These are phyloP conservation scores for Penicillium sp. DNA, from an alignment of 2,329 filamentous ascomycete genomes.

Conservation along the genomic window DNA sequence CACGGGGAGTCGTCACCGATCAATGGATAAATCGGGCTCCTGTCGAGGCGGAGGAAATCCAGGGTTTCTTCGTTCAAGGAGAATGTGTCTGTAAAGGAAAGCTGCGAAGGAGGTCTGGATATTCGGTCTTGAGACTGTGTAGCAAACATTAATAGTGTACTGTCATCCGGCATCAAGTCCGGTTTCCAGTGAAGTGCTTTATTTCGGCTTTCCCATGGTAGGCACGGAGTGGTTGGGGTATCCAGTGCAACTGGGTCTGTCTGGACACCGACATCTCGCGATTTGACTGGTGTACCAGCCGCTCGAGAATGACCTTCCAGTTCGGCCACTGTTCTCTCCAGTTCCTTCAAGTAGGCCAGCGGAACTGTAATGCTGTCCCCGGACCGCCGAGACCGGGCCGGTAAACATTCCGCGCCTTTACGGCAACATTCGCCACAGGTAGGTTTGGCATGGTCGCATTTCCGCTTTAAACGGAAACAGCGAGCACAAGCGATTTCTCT, in stretches of 20 bases:
- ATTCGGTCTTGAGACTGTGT: conserved; percentile 1
- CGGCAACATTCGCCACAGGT: conserved; percentile 30
- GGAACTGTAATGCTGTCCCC: conserved; percentile 28
- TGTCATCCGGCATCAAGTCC: not conserved
- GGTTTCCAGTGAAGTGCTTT: not conserved
- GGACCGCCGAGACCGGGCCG: conserved; percentile 23
- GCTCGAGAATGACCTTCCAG: conserved; percentile 8
- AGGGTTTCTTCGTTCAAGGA: conserved; percentile 12
- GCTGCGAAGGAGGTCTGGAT: not conserved
- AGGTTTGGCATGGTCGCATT: conserved; percentile 31
- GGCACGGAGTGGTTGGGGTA: not conserved
- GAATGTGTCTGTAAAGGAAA: conserved; percentile 10
- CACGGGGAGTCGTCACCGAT: conserved; percentile 15
- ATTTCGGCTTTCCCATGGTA: not conserved
- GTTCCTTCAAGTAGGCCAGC: conserved; percentile 24
- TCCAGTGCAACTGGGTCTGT: conserved; percentile 15
- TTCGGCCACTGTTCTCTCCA: conserved; percentile 26
- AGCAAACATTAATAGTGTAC: conserved; percentile 2
- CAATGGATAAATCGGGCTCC: conserved; percentile 7
- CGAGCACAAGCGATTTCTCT: conserved; percentile 29
- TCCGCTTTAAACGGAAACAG: conserved; percentile 31
- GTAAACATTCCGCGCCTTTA: conserved; percentile 29
- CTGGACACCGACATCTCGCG: conserved; percentile 26
- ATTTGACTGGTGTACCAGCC: not conserved
- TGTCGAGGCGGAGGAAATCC: conserved; percentile 18